Conservation (phyloP, 306 rosid species). For the Rosa rugosa region DNA sequence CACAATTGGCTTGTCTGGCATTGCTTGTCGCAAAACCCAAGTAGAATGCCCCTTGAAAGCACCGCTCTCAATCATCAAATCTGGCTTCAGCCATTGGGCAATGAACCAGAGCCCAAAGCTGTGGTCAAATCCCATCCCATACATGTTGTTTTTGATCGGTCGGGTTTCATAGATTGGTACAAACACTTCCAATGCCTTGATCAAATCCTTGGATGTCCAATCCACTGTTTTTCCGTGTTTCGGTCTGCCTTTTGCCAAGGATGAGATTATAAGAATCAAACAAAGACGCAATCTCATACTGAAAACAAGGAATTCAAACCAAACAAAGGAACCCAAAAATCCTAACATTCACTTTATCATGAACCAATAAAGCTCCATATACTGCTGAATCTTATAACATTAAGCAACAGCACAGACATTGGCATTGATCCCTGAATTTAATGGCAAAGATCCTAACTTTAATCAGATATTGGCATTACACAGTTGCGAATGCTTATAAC, state of each 20-base stretch:
- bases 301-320: conserved; percentile 22
- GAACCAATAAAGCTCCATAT: neutral
- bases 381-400: neutral
- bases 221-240: conserved; percentile 93
- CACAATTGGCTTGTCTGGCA: conserved; percentile 73
- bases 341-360: neutral
- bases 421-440: neutral
- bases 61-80: conserved; percentile 95
- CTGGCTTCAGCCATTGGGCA: conserved; percentile 85
- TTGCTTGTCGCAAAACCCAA: conserved; percentile 96
- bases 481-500: neutral
- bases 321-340: neutral
- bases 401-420: neutral
- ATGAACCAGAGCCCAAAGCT: conserved; percentile 99
- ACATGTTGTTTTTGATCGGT: conserved; percentile 84
- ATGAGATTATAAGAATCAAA: conserved; percentile 64
- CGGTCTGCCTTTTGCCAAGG: conserved; percentile 99
- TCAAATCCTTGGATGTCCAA: conserved; percentile 92
- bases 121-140: conserved; percentile 99
- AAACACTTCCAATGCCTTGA: conserved; percentile 83
- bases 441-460: neutral
- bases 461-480: neutral
- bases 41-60: conserved; percentile 99
- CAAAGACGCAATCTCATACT: conserved; percentile 27
- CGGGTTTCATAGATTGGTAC: conserved; percentile 87